Evolutionary conservation across 352 stramenopile species (phyloP).

Genomic region (Peronospora destructor): DNA sequence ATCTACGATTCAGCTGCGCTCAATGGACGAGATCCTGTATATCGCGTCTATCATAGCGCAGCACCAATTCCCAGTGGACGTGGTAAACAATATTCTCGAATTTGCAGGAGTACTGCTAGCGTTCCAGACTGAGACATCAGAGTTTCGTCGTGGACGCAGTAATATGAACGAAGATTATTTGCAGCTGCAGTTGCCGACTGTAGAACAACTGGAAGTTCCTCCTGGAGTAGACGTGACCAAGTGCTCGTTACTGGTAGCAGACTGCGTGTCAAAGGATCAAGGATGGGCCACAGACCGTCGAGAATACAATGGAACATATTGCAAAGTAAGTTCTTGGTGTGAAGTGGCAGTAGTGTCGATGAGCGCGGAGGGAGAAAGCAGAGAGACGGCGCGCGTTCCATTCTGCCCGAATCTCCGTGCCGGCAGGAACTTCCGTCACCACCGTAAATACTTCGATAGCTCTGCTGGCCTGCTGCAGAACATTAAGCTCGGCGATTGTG

Average conservation of each 20-base stretch:
- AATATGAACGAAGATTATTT: constrained; percentile 63
- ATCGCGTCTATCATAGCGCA: constrained; percentile 35
- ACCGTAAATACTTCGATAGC: constrained; percentile 43
- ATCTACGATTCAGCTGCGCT: constrained; percentile 12
- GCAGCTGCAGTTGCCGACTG: constrained; percentile 32
- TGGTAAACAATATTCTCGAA: constrained; percentile 43
- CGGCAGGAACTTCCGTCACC: constrained; percentile 37
- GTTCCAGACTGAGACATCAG: constrained; percentile 36
- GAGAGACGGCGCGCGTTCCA: constrained; percentile 21
- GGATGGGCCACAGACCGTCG: constrained; percentile 49
- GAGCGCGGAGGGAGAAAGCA: constrained; percentile 6
- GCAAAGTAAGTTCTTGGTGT: constrained; percentile 50
- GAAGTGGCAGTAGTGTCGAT: constrained; percentile 44
- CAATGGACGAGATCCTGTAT: constrained; percentile 36
- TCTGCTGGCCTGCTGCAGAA: constrained; percentile 28
- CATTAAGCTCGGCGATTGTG: constrained; percentile 35
- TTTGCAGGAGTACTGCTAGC: constrained; percentile 47
- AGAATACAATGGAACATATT: constrained; percentile 54
- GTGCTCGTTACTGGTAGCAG: constrained; percentile 40
- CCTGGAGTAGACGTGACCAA: constrained; percentile 31
- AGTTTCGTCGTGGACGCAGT: constrained; percentile 20
- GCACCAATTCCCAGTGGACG: constrained; percentile 29
- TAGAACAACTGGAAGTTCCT: constrained; percentile 31
- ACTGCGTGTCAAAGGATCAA: constrained; percentile 65
- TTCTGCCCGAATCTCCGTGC: constrained; percentile 56